Percentiles rank a stretch among this genome's conserved stretches.
Evolutionary conservation across 2,329 filamentous ascomycete species (phyloP).

Genomic region (Fusarium sp.): DNA sequence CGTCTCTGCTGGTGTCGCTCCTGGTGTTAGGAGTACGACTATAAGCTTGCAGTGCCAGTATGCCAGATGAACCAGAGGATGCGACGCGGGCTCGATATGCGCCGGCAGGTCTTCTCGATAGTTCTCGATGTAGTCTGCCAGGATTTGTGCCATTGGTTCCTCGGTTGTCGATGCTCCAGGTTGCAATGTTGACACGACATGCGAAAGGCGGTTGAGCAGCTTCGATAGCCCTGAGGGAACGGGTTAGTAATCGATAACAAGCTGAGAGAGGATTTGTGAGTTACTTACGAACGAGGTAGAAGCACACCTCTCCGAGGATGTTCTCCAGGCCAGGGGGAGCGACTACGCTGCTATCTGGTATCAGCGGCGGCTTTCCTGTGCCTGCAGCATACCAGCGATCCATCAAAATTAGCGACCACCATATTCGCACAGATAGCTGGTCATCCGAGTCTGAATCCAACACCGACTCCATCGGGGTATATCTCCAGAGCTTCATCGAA

Average conservation of each 20-base stretch:
- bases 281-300: conserved; percentile 75
- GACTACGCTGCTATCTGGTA: conserved; percentile 74
- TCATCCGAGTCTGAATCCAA: conserved; percentile 73
- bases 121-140: conserved; percentile 66
- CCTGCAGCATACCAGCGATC: conserved; percentile 83
- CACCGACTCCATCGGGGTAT: conserved; percentile 61
- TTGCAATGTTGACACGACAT: conserved; percentile 57
- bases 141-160: conserved; percentile 53
- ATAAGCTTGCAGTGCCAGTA: conserved; percentile 81
- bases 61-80: conserved; percentile 74
- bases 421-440: conserved; percentile 74
- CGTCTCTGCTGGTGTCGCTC: conserved; percentile 69
- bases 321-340: conserved; percentile 71
- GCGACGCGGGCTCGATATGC: conserved; percentile 65
- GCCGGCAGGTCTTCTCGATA: conserved; percentile 76
- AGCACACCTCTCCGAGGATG: conserved; percentile 74
- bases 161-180: conserved; percentile 56
- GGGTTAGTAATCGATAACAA: conserved; percentile 23
- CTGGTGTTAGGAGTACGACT: conserved; percentile 72
- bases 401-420: conserved; percentile 80
- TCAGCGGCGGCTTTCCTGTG: conserved; percentile 72
- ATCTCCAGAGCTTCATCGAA: conserved; percentile 71
- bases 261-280: no score
- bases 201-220: conserved; percentile 63
- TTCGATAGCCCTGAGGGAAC: conserved; percentile 67